Base-by-base conservation (phyloP, 2,329 filamentous ascomycete genomes). In the Sclerotinia minor region DNA sequence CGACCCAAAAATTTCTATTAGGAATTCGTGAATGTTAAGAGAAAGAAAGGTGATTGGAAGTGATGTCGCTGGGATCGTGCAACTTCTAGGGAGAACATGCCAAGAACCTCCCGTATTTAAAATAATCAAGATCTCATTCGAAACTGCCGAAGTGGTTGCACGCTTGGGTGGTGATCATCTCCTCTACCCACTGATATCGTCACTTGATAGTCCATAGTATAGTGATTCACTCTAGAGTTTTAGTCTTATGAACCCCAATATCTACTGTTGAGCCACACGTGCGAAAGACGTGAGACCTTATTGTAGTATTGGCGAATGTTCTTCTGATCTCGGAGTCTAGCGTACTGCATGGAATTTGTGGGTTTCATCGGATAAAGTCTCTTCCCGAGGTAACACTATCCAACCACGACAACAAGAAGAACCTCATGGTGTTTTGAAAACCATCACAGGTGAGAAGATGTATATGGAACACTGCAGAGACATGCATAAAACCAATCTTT, bases 161-260 rank as follows among this genome's bases (percentile, higher is more conserved):
- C 6, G n/a, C 59, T 59, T 15, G 38, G 24, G 50, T 47, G 54
- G 17, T 41, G 54, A 41, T 50, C 53, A 50, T 17, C 11, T 41
- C 9, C 15, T 24, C 17, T 38, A 21, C 38, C 26, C 57, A 67
- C 47, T 63, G 57, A 63, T 45, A 41, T 44, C 9, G 32, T 54
- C 65, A 63, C 57, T 67, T 67, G 65, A 67, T 29, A 29, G 35
- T 66, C 44, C 17, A 50, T 49, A 50, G 64, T 54, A 54, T 15
- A 19, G 59, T 50, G 29, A 61, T n/a, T 55, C 52, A 65, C 35
- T 44, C 19, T 53, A 32, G 24, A 35, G 9, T 5, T 35, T 9
- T 8, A 35, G 35, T 35, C 35, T 35, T 9, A 35, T 35, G 6
- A 50, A 49, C 44, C 64, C 38, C 41, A 32, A 50, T 21, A 59